phyloP scores from a whole-genome alignment of 2,329 filamentous ascomycete species.

The Neonectria magnoliae region DNA sequence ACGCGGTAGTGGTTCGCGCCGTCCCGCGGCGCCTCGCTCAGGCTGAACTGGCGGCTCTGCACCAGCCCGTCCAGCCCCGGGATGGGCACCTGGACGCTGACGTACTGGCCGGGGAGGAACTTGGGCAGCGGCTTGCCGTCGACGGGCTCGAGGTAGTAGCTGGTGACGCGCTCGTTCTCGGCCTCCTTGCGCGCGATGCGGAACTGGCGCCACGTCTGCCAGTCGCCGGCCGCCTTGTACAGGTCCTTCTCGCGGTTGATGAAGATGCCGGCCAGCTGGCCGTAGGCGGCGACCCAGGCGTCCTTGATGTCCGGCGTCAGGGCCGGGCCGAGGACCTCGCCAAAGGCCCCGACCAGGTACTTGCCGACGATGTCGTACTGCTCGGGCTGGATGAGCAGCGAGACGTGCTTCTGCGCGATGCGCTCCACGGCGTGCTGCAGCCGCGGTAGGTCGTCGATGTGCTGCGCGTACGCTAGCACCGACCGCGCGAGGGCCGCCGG shows the following conservation, averaged over 20 bases:
- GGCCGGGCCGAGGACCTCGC: constrained; percentile 71
- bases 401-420: constrained; percentile 81
- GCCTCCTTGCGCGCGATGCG: constrained; percentile 67
- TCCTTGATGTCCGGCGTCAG: constrained; percentile 73
- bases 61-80: constrained; percentile 66
- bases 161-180: constrained; percentile 70
- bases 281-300: constrained; percentile 79
- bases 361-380: constrained; percentile 78
- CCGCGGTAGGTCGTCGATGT: constrained; percentile 75
- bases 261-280: constrained; percentile 75
- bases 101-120: constrained; percentile 78
- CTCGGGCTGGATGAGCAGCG: constrained; percentile 73
- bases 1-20: constrained; percentile 73
- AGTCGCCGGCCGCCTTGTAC: constrained; percentile 61
- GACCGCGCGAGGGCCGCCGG: constrained; percentile 74
- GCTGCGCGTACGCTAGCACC: constrained; percentile 76
- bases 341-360: constrained; percentile 74
- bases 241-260: constrained; percentile 71
- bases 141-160: constrained; percentile 73
- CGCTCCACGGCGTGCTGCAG: constrained; percentile 68
- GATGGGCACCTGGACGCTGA: constrained; percentile 71
- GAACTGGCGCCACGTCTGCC: constrained; percentile 63
- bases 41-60: constrained; percentile 80
- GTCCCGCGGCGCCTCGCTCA: constrained; percentile 66
- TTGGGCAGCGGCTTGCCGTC: constrained; percentile 66